Base-by-base conservation (phyloP, 352 stramenopile genomes). In the Globisporangium cystogenes region DNA sequence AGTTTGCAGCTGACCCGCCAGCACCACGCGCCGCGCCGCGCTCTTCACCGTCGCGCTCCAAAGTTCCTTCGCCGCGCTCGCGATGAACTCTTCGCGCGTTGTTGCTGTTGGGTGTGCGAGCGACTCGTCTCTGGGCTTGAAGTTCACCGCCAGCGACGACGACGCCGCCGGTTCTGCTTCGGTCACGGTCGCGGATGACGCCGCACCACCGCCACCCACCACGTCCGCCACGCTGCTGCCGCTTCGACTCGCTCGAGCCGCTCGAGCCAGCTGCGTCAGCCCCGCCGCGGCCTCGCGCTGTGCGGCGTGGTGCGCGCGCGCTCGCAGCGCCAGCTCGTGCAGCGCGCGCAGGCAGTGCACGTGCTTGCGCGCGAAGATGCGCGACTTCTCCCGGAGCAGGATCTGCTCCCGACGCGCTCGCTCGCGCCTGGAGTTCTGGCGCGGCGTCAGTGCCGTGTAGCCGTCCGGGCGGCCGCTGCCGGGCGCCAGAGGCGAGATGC, bases 321-420 rank as follows among this genome's bases (percentile, higher is more conserved):
- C 55, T 11, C 29, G 55, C 5, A 49, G 12, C 1, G 41, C 55
- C 8, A 62, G 37, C 3, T 20, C 41, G 8, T 42, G 55, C 33
- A 62, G 43, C 11, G 40, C 37, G 3, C 48, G 47, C 16, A 55
- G 26, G 31, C 55, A 62, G 48, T 62, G 55, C n/a, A 52, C 7
- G 23, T 62, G 55, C 27, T 62, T 62, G 43, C 55, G 55, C 24
- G 55, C 48, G 24, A 62, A 50, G 35, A 62, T 42, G 26, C 55
- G 55, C 11, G 48, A 50, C 31, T 55, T 41, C n/a, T 56, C 55
- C 14, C 48, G 48, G 3, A 27, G 48, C 33, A 62, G 33, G 24
- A 56, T 52, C 35, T 49, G 36, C 7, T 55, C 47, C 21, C 40
- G 43, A 4, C 48, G 16, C 14, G 55, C 48, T 21, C 49, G 40